These are phyloP conservation scores for Fusarium robinianum DNA, from an alignment of 2,329 filamentous ascomycete genomes.

Conservation along the genomic window DNA sequence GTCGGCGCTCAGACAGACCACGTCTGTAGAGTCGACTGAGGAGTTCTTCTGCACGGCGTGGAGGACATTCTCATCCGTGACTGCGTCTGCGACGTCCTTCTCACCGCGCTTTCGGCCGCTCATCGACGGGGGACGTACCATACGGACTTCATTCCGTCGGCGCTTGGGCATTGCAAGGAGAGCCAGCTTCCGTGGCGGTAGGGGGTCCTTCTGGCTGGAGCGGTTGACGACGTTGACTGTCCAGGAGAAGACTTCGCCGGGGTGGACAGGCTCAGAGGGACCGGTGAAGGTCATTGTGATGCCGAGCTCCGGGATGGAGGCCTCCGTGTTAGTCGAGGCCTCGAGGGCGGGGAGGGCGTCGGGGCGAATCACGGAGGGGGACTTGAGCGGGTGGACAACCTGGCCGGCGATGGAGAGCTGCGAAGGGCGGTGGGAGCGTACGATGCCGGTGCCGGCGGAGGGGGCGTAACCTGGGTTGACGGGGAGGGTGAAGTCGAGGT, in stretches of 20 bases:
- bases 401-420: constrained; percentile 65
- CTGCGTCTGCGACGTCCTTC: constrained; percentile 62
- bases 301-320: constrained; percentile 63
- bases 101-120: constrained; percentile 42
- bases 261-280: constrained; percentile 58
- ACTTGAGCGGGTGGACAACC: constrained; percentile 58
- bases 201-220: constrained; percentile 51
- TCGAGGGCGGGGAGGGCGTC: constrained; percentile 65
- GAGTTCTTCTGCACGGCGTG: constrained; percentile 72
- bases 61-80: constrained; percentile 72
- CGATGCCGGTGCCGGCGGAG: constrained; percentile 59
- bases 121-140: constrained; percentile 59
- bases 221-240: constrained; percentile 77
- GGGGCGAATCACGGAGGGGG: constrained; percentile 61
- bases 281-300: constrained; percentile 76
- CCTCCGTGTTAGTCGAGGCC: constrained; percentile 52
- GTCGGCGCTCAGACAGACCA: constrained; percentile 77
- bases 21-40: constrained; percentile 64
- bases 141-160: constrained; percentile 60
- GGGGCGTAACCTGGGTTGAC: constrained; percentile 66
- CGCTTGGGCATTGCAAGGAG: constrained; percentile 70
- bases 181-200: constrained; percentile 66
- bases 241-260: constrained; percentile 73
- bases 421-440: constrained; percentile 64
- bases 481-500: constrained; percentile 69